Conservation (phyloP, 1,284 basidiomycete species). For the Kwoniella shivajii region DNA sequence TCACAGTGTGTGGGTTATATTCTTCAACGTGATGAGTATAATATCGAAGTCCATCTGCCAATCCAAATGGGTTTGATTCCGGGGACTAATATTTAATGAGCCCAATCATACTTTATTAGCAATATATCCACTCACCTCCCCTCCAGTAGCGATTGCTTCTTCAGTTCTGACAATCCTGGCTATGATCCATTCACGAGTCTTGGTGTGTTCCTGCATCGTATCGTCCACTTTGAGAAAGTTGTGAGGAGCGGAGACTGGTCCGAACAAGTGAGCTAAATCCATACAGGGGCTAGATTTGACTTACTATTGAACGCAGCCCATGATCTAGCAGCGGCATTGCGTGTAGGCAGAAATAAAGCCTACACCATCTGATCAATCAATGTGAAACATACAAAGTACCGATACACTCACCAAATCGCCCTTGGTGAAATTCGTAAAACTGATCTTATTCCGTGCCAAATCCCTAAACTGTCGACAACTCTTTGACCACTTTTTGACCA, state of each 20-base stretch:
- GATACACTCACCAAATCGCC: conserved; percentile 70
- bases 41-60: conserved; percentile 88
- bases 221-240: conserved; percentile 90
- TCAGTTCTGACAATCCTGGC: conserved; percentile 86
- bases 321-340: conserved; percentile 86
- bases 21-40: conserved; percentile 92
- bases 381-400: neutral
- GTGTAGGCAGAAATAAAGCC: conserved; percentile 87
- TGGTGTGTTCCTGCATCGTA: conserved; percentile 78
- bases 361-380: conserved; percentile 9
- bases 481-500: conserved; percentile 94
- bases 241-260: conserved; percentile 93
- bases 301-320: conserved; percentile 93
- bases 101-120: conserved; percentile 15
- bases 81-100: conserved; percentile 58
- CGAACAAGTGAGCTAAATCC: conserved; percentile 5
- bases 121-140: conserved; percentile 61
- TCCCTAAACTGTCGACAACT: conserved; percentile 93
- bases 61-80: conserved; percentile 56
- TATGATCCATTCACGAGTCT: conserved; percentile 89
- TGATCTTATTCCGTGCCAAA: conserved; percentile 87
- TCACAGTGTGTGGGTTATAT: conserved; percentile 63
- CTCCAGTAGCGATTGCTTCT: conserved; percentile 76
- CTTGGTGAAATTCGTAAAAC: conserved; percentile 87
- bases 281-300: neutral